phyloP scores from a whole-genome alignment of 306 rosid genomes.

The Alnus glutinosa region DNA sequence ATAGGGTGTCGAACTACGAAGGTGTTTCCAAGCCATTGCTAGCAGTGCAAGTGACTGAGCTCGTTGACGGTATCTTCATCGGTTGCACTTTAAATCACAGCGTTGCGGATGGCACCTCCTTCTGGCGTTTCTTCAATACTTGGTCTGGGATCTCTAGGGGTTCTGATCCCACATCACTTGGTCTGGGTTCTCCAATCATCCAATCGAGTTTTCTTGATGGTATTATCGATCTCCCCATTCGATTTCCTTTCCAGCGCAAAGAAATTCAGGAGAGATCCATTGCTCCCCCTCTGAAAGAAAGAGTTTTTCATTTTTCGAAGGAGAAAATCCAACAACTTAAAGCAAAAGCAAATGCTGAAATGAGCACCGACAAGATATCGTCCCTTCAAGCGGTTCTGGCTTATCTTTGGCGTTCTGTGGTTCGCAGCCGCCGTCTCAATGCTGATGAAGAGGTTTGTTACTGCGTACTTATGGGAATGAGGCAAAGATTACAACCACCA shows the following conservation, averaged over 20 bases:
- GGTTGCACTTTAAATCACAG: not conserved
- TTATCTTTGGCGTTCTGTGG: not conserved
- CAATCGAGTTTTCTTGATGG: not conserved
- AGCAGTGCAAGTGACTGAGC: not conserved
- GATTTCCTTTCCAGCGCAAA: not conserved
- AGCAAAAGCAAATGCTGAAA: slow-evolving; percentile 16
- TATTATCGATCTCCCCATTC: not conserved
- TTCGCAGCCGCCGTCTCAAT: not conserved
- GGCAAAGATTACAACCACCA: slow-evolving; percentile 1
- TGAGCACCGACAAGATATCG: not conserved
- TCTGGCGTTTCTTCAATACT: slow-evolving; percentile 1
- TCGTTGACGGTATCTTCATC: not conserved
- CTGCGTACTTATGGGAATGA: not conserved
- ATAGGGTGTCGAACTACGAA: not conserved
- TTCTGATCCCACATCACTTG: not conserved
- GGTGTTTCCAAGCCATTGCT: not conserved
- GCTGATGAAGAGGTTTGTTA: not conserved
- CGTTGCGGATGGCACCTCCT: not conserved
- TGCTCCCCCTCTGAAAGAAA: not conserved
- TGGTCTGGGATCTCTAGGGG: slow-evolving; percentile 6
- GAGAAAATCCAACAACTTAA: slow-evolving; percentile 8
- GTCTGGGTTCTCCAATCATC: not conserved
- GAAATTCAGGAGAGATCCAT: not conserved
- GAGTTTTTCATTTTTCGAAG: not conserved
- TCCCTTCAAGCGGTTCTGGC: slow-evolving; percentile 17